Base-by-base conservation (phyloP, 2,329 filamentous ascomycete genomes). In the Stagonosporopsis tanaceti region DNA sequence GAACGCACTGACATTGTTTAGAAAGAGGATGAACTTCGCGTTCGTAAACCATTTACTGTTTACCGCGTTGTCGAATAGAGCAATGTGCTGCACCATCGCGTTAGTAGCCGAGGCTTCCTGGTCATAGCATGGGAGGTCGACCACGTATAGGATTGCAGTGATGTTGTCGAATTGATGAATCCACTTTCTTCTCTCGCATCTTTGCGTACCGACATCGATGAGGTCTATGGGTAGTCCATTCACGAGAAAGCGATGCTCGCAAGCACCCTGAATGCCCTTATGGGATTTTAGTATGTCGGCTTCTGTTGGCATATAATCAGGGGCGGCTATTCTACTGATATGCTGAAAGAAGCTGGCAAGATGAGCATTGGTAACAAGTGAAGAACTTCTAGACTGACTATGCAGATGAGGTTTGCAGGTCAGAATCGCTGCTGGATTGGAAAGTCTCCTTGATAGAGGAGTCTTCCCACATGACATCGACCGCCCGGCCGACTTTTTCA, bases 71-170 rank as follows among this genome's bases (percentile, higher is more conserved):
- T 53, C 34, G 27, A 53, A 53, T 9, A 38, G 11, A 9, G 5
- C 37, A 17, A 52, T 22, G 32, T 39, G 50, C 24, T 15, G 15
- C 9, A 6, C 24, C 50, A 52, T 20, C 7, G 32, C 41, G 17
- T 45, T 52, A 3, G 8, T 32, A n/a, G 32, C 25, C 11, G 50
- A 52, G 8, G 20, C 22, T 15, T 38, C 50, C 24, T 39, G 40
- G 15, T 46, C 41, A 40, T 52, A 52, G 15, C 24, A 46, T n/a
- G 50, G 32, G 12, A 52, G 50, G 32, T 52, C 50, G 34, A 46
- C 50, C 12, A 52, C 41, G 28, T 15, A 46, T 9, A 46, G 41
- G 7, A 52, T 20, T 6, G 34, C 50, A 17, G 30, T 22, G 30
- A 52, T 17, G 50, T 45, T 46, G 4, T 52, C 24, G 8, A 52